Evolutionary conservation across 1,284 basidiomycete species (phyloP), one percentile per base, ranked within the genome.

Genomic region (Xerocomus amazonicus): DNA sequence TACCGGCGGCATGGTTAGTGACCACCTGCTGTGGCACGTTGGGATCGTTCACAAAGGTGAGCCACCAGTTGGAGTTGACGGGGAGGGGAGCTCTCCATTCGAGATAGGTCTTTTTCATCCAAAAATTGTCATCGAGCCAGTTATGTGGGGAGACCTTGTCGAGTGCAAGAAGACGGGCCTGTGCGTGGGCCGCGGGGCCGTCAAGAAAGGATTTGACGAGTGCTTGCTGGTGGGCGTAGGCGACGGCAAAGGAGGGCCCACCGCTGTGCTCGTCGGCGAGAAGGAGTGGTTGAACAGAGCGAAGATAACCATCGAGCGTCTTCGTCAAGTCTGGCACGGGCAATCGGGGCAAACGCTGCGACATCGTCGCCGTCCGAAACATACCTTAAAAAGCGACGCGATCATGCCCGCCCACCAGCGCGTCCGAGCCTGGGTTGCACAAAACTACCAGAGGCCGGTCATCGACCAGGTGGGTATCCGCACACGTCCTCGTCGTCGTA

Each of bases 31-130:
- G 59, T 1, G 83, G 82, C 16, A 87, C 72, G 23, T 61, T 70
- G 1, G 70, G 61, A 55, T 89, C 85, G 54, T 90, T 79, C 37
- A 73, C 69, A 65, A 95, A 90, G n/a, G 92, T 78, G 39, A 97
- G 76, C 95, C 95, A 98, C 95, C 95, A 98, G 65, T 98, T 97
- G 9, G 93, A 96, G 71, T 98, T 91, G 62, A 99, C 72, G 51
- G 92, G 75, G 29, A 98, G 74, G 0, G 96, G 92, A 1, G 83
- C 81, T 40, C 95, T 81, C 85, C 87, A 92, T 70, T 93, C 89
- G 54, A 92, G 84, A 70, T 98, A 99, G 0, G 92, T 87, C 58
- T 90, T 87, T 58, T 88, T 84, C 50, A 87, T 74, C 96, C 96
- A 98, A 61, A 95, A 88, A 48, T 91, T 92, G 70, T 98, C 95